phyloP scores from a whole-genome alignment of 75 land plant genomes.

The Selaginella moellendorffii region DNA sequence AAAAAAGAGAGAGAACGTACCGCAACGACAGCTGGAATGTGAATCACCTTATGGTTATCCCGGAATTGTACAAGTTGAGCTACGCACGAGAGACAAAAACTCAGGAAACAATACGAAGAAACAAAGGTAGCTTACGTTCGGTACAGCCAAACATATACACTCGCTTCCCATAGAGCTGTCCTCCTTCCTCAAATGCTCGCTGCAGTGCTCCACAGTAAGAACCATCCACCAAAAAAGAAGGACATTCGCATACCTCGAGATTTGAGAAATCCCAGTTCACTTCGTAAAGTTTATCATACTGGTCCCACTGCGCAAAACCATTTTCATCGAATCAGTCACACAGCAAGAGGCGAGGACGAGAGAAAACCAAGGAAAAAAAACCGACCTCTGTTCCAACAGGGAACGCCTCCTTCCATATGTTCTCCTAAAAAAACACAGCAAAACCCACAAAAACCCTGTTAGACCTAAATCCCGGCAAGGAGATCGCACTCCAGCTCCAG shows the following conservation, averaged over 20 bases:
- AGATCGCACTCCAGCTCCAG: neutral
- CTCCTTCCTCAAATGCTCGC: conserved; percentile 86
- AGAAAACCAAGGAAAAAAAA: too few species aligned
- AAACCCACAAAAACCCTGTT: neutral
- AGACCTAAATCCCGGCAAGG: neutral
- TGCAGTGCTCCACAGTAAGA: too few species aligned
- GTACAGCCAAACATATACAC: conserved; percentile 94
- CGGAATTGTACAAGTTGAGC: conserved; percentile 57
- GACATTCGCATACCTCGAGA: conserved; percentile 73
- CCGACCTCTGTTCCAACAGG: conserved; percentile 73
- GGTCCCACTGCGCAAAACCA: conserved; percentile 72
- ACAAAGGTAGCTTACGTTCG: conserved; percentile 87
- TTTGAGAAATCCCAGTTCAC: conserved; percentile 78
- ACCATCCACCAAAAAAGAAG: too few species aligned
- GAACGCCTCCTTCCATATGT: conserved; percentile 58
- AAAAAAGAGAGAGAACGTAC: conserved; percentile 33
- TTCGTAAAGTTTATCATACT: conserved; percentile 61
- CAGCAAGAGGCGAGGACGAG: neutral
- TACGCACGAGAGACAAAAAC: too few species aligned
- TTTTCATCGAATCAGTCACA: neutral
- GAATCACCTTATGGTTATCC: conserved; percentile 42
- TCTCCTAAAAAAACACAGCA: too few species aligned
- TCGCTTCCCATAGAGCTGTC: conserved; percentile 52
- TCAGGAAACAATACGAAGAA: too few species aligned
- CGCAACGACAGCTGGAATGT: conserved; percentile 85